Base-by-base conservation (phyloP, 768 basidiomycete species). In the Mrakia blollopis region DNA sequence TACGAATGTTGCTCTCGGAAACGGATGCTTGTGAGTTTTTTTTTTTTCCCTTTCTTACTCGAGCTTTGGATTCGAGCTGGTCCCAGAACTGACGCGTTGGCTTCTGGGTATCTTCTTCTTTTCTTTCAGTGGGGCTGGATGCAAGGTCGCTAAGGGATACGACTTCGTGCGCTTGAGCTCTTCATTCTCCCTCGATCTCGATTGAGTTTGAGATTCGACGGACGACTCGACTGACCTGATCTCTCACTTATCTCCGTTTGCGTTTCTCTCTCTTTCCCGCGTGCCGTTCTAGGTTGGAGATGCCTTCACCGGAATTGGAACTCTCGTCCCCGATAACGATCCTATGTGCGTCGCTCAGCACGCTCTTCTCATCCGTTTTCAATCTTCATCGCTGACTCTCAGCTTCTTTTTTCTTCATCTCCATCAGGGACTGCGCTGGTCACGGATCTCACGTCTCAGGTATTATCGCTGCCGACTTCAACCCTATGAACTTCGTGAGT, bases 381-480 rank as follows among this genome's bases (percentile, higher is more conserved):
- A 21, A 5, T 39, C 30, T 32, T 16, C 47, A 18, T 21, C 18
- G 47, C 47, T 50, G 47, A 50, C 65, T 25, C n/a, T 70, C n/a
- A 13, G n/a, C 28, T 72, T 61, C 60, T 30, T 0, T 61, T 28
- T 7, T 5, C 13, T 50, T 61, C 3, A 0, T n/a, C 47, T 50
- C 28, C 25, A n/a, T 8, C 57, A 63, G 62, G 80, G 47, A 50
- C 13, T 50, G 47, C 47, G 47, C 81, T 71, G 79, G 80, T 9
- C 84, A 85, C 75, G 84, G 85, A 5, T 80, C 84, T 39, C 81
- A 82, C 74, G 81, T 81, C 57, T 80, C 81, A 83, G 90, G 89
- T 16, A 90, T 90, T 80, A 86, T 90, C 72, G 90, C 88, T 14
- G 88, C 88, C 25, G 32, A 72, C 71, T 16, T 16, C 13, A 72